Conservation (phyloP, 345 rosid genomes). For the Schrenkiella parvula region DNA sequence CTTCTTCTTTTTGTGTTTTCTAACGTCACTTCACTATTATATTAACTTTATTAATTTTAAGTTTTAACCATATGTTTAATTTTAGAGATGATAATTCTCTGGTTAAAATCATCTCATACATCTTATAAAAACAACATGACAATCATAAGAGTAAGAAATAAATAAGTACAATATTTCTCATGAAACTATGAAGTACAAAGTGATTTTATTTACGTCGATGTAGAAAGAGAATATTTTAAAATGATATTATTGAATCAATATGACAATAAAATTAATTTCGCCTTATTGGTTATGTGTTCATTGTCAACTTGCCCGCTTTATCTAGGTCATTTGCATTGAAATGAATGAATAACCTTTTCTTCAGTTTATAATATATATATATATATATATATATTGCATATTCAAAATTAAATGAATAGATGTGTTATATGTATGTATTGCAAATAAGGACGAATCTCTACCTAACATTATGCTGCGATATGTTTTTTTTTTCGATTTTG, state of each 20-base stretch:
- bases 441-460: constrained; percentile 1
- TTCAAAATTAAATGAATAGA: background rate
- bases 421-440: background rate
- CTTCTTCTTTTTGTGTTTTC: constrained; percentile 25
- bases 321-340: background rate
- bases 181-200: background rate
- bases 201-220: background rate
- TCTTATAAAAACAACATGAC: background rate
- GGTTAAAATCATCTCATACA: background rate
- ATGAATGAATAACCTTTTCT: background rate
- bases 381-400: no score
- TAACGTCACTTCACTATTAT: constrained; percentile 14
- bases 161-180: background rate
- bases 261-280: no score
- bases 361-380: no score
- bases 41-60: background rate
- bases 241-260: background rate
- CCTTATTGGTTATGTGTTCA: background rate
- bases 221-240: background rate
- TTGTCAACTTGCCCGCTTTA: background rate
- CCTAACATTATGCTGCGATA: constrained; percentile 4
- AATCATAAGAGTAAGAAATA: background rate
- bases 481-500: background rate
- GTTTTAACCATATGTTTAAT: background rate
- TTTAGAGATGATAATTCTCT: background rate